Evolutionary conservation across 345 rosid genomes (phyloP).

Genomic region (Citrus trifoliata): DNA sequence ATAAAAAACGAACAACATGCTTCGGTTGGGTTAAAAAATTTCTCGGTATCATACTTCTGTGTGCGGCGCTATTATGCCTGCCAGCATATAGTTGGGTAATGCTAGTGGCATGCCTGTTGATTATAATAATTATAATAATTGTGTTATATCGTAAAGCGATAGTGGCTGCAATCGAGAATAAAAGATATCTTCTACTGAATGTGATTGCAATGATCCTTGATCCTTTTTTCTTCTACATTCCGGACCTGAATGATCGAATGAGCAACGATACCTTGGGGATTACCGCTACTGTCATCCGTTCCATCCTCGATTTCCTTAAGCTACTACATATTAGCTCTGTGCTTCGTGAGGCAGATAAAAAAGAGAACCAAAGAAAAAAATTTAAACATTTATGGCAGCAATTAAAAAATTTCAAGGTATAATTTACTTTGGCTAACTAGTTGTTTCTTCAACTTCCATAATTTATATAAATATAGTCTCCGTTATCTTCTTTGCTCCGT

Average conservation of each 20-base stretch:
- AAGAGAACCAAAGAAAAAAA: too few relatives aligned
- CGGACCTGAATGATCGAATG: neutral
- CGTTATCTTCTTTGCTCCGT: too few relatives aligned
- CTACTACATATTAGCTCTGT: neutral
- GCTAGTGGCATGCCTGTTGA: neutral
- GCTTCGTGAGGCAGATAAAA: neutral
- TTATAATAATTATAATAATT: too few relatives aligned
- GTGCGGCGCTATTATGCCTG: neutral
- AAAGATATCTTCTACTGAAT: too few relatives aligned
- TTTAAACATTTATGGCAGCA: too few relatives aligned
- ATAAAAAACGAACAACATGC: too few relatives aligned
- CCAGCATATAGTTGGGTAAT: neutral
- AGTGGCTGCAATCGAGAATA: neutral
- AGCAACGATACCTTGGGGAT: slow-evolving; percentile 5
- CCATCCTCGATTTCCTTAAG: neutral
- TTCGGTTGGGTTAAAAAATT: too few relatives aligned
- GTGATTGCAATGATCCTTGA: neutral
- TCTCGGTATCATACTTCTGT: too few relatives aligned
- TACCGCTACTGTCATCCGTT: slow-evolving; percentile 5
- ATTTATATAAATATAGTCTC: too few relatives aligned
- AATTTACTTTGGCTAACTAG: too few relatives aligned
- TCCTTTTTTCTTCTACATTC: slow-evolving; percentile 14
- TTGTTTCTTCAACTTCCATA: neutral
- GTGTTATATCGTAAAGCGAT: neutral
- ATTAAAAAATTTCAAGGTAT: too few relatives aligned